Evolutionary conservation across 225 moss, liverwort and hornwort species (phyloP).

Genomic region (Neckera pumila): DNA sequence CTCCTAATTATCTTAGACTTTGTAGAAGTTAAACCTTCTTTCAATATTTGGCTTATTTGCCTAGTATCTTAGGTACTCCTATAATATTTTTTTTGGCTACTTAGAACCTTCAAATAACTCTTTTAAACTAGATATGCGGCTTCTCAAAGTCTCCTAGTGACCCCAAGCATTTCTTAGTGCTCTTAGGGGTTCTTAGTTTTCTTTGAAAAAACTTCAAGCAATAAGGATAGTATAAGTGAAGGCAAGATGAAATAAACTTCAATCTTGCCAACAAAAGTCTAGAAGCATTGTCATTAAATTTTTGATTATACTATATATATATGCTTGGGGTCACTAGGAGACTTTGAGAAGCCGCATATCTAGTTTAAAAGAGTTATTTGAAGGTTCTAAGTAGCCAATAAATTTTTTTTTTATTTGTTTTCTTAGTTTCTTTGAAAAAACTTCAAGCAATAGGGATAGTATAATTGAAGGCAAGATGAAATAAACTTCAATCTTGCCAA

Average conservation of each 20-base stretch:
- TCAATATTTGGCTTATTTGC: not conserved
- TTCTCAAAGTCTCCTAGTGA: not conserved
- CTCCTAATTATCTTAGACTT: not conserved
- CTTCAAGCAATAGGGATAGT: not conserved
- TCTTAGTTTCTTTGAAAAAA: not conserved
- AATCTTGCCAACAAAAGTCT: not conserved
- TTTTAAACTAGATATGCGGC: not conserved
- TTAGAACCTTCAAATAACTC: not conserved
- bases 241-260: not conserved
- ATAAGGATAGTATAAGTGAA: not conserved
- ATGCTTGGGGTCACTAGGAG: rapidly evolving
- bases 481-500: not conserved
- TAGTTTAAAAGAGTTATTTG: not conserved
- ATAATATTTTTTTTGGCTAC: not conserved
- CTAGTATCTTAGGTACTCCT: not conserved
- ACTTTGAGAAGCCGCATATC: not conserved
- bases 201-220: not conserved
- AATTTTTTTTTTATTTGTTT: no score
- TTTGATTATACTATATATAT: not conserved
- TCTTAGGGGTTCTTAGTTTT: not conserved
- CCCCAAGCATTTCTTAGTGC: rapidly evolving
- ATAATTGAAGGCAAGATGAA: not conserved
- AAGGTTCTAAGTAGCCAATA: not conserved
- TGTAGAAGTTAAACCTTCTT: not conserved
- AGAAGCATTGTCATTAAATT: not conserved